phyloP scores from a whole-genome alignment of 257 asterid species.

The Eustoma russellianum region DNA sequence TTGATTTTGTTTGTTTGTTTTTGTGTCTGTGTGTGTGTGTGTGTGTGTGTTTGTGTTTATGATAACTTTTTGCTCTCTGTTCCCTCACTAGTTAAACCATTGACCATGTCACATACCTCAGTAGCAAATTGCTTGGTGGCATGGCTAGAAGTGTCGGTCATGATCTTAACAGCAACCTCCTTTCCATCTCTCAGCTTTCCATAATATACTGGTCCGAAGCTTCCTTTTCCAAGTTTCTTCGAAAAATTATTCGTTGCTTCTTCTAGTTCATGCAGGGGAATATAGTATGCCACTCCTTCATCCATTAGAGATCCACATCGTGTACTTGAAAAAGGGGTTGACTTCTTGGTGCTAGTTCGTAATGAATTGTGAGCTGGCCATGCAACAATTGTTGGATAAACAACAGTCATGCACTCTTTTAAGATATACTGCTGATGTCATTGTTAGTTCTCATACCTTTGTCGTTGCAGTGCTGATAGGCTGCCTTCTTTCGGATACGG shows the following conservation, averaged over 20 bases:
- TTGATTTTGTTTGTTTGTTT: no score
- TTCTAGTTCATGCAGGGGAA: slow-evolving; percentile 65
- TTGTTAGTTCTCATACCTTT: slow-evolving; percentile 26
- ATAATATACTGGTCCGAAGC: slow-evolving; percentile 91
- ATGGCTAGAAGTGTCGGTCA: slow-evolving; percentile 95
- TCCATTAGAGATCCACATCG: slow-evolving; percentile 78
- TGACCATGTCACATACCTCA: slow-evolving; percentile 40
- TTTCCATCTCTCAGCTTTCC: slow-evolving; percentile 86
- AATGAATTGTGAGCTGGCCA: slow-evolving; percentile 42
- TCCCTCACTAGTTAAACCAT: no score
- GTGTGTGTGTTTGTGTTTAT: no score
- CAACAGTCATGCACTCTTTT: slow-evolving; percentile 1
- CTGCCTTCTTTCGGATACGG: slow-evolving; percentile 30
- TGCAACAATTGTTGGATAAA: slow-evolving; percentile 1
- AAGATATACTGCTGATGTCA: neutral
- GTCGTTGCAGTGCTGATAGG: slow-evolving; percentile 25
- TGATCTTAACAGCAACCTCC: slow-evolving; percentile 88
- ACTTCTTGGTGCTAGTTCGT: slow-evolving; percentile 46
- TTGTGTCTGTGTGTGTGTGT: no score
- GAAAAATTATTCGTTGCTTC: slow-evolving; percentile 66
- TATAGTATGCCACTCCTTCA: slow-evolving; percentile 86
- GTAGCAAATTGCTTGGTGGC: slow-evolving; percentile 84
- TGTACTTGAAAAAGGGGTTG: slow-evolving; percentile 33
- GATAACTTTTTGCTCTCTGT: no score
- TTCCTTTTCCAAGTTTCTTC: slow-evolving; percentile 82